Conservation (phyloP, 352 stramenopile species). For the Phytophthora chlamydospora region DNA sequence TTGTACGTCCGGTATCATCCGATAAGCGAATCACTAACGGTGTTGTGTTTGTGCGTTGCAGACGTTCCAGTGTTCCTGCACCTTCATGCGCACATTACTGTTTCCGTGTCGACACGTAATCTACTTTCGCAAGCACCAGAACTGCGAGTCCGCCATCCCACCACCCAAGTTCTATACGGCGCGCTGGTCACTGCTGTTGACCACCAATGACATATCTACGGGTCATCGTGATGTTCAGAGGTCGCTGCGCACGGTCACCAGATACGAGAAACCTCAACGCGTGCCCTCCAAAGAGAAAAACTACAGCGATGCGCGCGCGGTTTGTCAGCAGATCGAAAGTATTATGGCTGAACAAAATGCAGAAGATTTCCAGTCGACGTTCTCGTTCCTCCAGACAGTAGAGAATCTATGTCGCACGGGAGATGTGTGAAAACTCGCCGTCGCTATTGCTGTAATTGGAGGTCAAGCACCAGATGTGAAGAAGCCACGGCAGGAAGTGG, state of each 20-base stretch:
- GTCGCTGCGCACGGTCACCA: background rate
- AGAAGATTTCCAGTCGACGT: background rate
- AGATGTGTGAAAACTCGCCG: constrained; percentile 7
- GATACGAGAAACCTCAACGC: background rate
- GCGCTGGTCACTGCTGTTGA: constrained; percentile 9
- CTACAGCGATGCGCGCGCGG: background rate
- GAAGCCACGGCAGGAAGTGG: no score
- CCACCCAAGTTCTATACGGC: constrained; percentile 11
- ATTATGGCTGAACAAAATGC: constrained; percentile 3
- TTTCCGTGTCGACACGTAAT: constrained; percentile 16
- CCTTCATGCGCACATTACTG: constrained; percentile 15
- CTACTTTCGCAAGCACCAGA: background rate
- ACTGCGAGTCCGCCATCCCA: constrained; percentile 16
- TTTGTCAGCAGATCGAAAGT: constrained; percentile 11
- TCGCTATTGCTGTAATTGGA: constrained; percentile 6
- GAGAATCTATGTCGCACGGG: constrained; percentile 8
- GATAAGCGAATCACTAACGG: constrained; percentile 4
- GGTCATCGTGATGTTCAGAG: constrained; percentile 1
- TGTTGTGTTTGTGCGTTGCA: constrained; percentile 3
- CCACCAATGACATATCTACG: constrained; percentile 12
- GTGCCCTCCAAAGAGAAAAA: background rate
- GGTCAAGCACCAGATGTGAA: no score
- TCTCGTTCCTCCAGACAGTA: background rate
- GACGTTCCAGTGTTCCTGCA: constrained; percentile 15
- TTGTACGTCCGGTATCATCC: constrained; percentile 1